Base-by-base conservation (phyloP, 306 rosid species). In the Castanea crenata region DNA sequence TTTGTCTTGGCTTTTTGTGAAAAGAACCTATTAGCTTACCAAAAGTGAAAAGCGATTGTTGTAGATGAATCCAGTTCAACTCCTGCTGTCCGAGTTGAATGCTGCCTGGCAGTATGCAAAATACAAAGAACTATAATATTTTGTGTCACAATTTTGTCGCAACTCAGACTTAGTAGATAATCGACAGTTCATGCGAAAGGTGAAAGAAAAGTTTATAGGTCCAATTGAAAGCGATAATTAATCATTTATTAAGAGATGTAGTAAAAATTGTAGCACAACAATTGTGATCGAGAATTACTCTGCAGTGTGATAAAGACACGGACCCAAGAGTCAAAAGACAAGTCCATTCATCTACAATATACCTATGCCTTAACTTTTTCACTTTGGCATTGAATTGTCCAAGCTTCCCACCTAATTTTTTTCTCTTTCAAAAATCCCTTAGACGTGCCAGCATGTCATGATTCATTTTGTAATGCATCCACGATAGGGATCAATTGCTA, bases 361-460 rank as follows among this genome's bases (percentile, higher is more conserved):
- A 11, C 46, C 46, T 41, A 41, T 20, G 12, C 34, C 16, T 11
- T 29, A 2, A 14, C n/a, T 2, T 23, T 21, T 21, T 41, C 11
- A 41, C 46, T 23, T 59, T 59, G 32, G 16, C 0, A 11, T 59
- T 59, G 15, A 34, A 27, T 27, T 27, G 12, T 27, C 15, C 23
- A 21, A 8, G 68, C 3, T 2, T 14, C 6, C 41, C 69, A 63
- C 69, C 21, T 18, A 49, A 49, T 5, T 9, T 11, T n/a, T 2
- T 3, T 41, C 23, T 46, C 18, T 44, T 13, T 34, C 65, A 51
- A 54, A 54, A 54, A 73, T 63, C 78, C 35, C 57, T 12, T 25
- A 73, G 82, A 73, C 78, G 82, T 74, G 83, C 83, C 78, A 74
- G 56, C 78, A 73, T 54, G 78, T 34, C 19, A 54, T 73, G 77